Conservation (phyloP, 768 basidiomycete species). For the Suillus clintonianus region DNA sequence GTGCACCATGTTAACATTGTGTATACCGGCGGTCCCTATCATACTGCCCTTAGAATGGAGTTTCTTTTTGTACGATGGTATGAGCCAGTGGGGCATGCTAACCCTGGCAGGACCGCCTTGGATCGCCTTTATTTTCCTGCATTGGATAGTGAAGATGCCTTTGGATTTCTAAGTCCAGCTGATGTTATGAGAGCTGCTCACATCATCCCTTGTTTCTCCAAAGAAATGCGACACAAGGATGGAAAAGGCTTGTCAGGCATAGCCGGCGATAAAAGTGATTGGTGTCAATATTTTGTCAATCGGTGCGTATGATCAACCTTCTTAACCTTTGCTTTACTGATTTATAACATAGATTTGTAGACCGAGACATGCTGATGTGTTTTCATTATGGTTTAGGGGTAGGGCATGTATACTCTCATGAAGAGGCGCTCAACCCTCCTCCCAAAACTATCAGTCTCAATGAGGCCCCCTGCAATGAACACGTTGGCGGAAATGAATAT, state of each 20-base stretch:
- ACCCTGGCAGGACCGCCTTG: neutral
- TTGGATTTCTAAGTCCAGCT: conserved; percentile 15
- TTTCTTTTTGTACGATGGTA: neutral
- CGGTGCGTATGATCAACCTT: conserved; percentile 5
- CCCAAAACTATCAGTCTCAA: neutral
- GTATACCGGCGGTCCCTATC: neutral
- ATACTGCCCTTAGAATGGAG: neutral
- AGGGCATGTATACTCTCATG: conserved; percentile 9
- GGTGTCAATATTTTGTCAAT: conserved; percentile 14
- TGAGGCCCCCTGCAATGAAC: no score
- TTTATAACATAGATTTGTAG: conserved; percentile 16
- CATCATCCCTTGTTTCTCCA: conserved; percentile 12
- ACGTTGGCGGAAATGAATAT: no score
- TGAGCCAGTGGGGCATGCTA: neutral
- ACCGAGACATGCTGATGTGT: conserved; percentile 20
- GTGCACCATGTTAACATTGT: neutral
- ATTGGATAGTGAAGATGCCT: conserved; percentile 2
- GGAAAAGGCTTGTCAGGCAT: conserved; percentile 2
- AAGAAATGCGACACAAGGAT: conserved; percentile 4
- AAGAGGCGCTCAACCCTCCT: neutral
- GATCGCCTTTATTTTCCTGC: conserved; percentile 9
- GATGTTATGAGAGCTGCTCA: conserved; percentile 16
- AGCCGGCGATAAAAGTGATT: conserved; percentile 7
- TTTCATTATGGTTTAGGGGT: conserved; percentile 20
- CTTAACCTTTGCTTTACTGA: neutral